A percentile compares a stretch with the other conserved stretches of the same genome.
phyloP scores from a whole-genome alignment of 768 basidiomycete species.

The Rhizopogon sp. region DNA sequence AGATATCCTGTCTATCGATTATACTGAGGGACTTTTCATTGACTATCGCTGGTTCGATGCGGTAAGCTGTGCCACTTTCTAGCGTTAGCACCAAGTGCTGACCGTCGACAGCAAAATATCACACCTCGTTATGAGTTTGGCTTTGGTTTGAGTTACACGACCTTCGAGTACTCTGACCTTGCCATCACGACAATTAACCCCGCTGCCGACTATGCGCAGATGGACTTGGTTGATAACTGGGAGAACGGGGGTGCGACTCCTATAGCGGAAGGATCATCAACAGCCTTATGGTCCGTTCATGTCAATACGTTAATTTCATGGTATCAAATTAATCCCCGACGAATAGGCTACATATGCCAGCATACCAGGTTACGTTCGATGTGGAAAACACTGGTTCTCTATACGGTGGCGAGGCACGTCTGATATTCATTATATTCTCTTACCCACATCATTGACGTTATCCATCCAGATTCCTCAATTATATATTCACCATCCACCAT shows the following conservation, averaged over 20 bases:
- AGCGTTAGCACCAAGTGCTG: neutral
- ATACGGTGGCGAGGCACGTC: constrained; percentile 53
- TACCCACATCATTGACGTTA: neutral
- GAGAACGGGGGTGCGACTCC: constrained; percentile 52
- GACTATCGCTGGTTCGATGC: constrained; percentile 74
- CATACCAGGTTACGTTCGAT: constrained; percentile 55
- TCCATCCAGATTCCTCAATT: constrained; percentile 60
- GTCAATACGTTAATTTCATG: neutral
- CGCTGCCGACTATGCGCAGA: constrained; percentile 21
- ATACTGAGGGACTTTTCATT: constrained; percentile 60
- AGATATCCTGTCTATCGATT: constrained; percentile 46
- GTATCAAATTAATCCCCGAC: constrained; percentile 3
- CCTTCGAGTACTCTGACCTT: constrained; percentile 66
- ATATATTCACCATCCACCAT: constrained; percentile 63
- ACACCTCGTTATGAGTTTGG: constrained; percentile 86
- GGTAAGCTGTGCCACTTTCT: constrained; percentile 32
- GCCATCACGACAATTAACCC: constrained; percentile 36
- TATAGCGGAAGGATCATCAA: constrained; percentile 50
- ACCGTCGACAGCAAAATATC: constrained; percentile 48
- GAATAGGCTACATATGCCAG: constrained; percentile 62
- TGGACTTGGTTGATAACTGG: constrained; percentile 44
- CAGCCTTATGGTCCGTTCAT: constrained; percentile 49
- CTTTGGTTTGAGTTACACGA: constrained; percentile 83
- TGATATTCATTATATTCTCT: neutral
- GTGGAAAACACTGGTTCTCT: constrained; percentile 60